A percentile compares a stretch with the other conserved stretches of the same genome.
Conservation (phyloP, 1,139 yeast genomes). For the Sugiyamaella sp. region DNA sequence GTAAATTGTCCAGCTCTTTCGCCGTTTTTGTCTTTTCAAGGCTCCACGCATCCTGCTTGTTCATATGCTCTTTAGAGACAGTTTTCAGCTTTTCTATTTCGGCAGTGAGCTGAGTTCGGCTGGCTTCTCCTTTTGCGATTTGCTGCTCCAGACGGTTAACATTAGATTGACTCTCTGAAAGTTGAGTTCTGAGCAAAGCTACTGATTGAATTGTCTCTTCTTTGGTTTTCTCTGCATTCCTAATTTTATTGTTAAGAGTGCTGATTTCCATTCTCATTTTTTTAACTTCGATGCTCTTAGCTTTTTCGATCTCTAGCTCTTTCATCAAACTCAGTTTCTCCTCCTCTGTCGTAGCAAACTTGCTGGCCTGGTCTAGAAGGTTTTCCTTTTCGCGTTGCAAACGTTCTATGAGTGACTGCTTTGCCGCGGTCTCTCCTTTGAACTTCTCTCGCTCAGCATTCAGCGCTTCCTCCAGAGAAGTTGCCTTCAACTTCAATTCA, state of each 20-base stretch:
- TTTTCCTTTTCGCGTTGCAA: conserved; percentile 31
- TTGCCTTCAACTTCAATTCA: conserved; percentile 32
- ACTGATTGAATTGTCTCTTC: conserved; percentile 30
- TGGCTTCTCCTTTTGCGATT: conserved; percentile 42
- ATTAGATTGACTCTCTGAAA: conserved; percentile 32
- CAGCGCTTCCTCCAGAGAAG: conserved; percentile 36
- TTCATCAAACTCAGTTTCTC: conserved; percentile 31
- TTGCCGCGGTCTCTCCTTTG: conserved; percentile 35
- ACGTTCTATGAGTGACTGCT: conserved; percentile 32
- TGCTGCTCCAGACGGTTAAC: conserved; percentile 32
- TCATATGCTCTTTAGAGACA: conserved; percentile 30
- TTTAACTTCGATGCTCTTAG: conserved; percentile 29
- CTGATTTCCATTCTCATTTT: conserved; percentile 35
- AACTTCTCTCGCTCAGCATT: conserved; percentile 31
- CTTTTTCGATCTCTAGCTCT: conserved; percentile 33
- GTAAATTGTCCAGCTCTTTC: conserved; percentile 32
- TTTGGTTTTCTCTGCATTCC: conserved; percentile 38
- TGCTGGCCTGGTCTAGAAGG: conserved; percentile 25
- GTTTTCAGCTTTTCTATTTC: conserved; percentile 32
- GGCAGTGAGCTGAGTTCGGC: conserved; percentile 46
- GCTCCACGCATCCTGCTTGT: conserved; percentile 30
- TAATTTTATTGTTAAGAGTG: conserved; percentile 46
- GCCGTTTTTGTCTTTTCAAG: conserved; percentile 37
- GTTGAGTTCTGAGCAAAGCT: conserved; percentile 27
- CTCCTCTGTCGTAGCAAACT: conserved; percentile 27